Evolutionary conservation across 2,329 filamentous ascomycete species (phyloP).

Genomic region (Fusarium chuoi): DNA sequence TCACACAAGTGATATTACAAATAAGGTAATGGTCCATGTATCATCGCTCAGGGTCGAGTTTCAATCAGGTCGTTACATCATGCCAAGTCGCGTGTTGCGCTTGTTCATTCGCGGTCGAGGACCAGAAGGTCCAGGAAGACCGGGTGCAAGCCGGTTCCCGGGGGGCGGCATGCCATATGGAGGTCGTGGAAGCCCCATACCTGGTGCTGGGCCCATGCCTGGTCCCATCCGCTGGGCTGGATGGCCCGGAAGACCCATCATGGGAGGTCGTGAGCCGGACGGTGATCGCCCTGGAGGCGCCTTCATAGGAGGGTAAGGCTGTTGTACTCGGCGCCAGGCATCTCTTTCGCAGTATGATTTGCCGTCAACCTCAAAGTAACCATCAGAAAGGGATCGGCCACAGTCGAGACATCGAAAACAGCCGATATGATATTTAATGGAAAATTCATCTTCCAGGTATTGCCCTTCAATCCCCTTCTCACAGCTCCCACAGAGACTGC

Average conservation of each 20-base stretch:
- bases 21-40: constrained; percentile 25
- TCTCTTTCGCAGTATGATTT: constrained; percentile 88
- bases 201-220: constrained; percentile 24
- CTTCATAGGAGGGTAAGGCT: constrained; percentile 32
- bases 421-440: constrained; percentile 83
- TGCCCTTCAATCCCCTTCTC: constrained; percentile 90
- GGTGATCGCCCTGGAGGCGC: constrained; percentile 24
- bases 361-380: constrained; percentile 91
- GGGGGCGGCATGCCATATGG: constrained; percentile 41
- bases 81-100: constrained; percentile 69
- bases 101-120: constrained; percentile 67
- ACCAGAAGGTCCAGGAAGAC: constrained; percentile 46
- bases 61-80: constrained; percentile 56
- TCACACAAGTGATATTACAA: constrained; percentile 35
- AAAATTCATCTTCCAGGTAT: constrained; percentile 84
- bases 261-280: constrained; percentile 39
- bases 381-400: constrained; percentile 76
- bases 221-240: constrained; percentile 38
- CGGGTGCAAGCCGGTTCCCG: constrained; percentile 45
- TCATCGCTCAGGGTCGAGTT: constrained; percentile 23
- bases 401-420: constrained; percentile 91
- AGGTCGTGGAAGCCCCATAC: constrained; percentile 39
- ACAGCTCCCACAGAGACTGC: constrained; percentile 84
- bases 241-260: constrained; percentile 42
- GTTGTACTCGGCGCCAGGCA: constrained; percentile 69